Percentiles rank a stretch among this genome's conserved stretches.
These are phyloP conservation scores for Saturnispora bothae DNA, from an alignment of 805 yeast genomes.

Conservation along the genomic window DNA sequence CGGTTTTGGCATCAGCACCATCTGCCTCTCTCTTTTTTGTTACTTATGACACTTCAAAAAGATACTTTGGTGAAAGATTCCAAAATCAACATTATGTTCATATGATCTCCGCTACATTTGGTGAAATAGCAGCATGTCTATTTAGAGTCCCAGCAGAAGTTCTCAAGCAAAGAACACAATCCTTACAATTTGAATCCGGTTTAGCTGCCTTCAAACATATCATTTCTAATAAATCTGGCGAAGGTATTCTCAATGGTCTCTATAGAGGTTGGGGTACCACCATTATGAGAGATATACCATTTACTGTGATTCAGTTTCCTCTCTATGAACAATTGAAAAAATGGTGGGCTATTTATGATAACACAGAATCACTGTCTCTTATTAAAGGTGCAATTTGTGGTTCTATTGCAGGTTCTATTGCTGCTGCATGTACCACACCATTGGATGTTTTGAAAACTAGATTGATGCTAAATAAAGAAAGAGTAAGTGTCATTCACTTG, in stretches of 20 bases:
- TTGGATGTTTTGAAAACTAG: conserved; percentile 73
- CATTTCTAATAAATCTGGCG: conserved; percentile 57
- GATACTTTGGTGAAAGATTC: conserved; percentile 15
- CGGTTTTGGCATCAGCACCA: conserved; percentile 93
- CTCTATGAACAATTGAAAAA: conserved; percentile 75
- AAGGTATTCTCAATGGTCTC: conserved; percentile 66
- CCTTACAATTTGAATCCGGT: conserved; percentile 48
- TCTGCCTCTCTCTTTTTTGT: conserved; percentile 67
- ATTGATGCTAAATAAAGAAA: conserved; percentile 59
- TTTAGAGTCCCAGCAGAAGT: conserved; percentile 97
- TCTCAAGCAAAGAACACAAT: conserved; percentile 88
- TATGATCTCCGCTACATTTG: conserved; percentile 80
- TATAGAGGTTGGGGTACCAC: conserved; percentile 94
- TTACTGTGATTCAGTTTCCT: conserved; percentile 93
- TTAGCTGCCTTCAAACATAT: conserved; percentile 56
- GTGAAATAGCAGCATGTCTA: conserved; percentile 87
- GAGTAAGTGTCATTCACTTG: conserved; percentile 37
- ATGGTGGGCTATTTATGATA: conserved; percentile 37
- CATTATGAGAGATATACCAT: conserved; percentile 90
- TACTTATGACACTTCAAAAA: conserved; percentile 72
- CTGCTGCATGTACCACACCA: conserved; percentile 77
- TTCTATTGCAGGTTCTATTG: conserved; percentile 70
- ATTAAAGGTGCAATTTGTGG: conserved; percentile 79
- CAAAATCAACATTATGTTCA: conserved; percentile 42
- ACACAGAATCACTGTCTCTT: conserved; percentile 39